Evolutionary conservation across 768 basidiomycete species (phyloP).

Genomic region (Leccinum barrowsii): DNA sequence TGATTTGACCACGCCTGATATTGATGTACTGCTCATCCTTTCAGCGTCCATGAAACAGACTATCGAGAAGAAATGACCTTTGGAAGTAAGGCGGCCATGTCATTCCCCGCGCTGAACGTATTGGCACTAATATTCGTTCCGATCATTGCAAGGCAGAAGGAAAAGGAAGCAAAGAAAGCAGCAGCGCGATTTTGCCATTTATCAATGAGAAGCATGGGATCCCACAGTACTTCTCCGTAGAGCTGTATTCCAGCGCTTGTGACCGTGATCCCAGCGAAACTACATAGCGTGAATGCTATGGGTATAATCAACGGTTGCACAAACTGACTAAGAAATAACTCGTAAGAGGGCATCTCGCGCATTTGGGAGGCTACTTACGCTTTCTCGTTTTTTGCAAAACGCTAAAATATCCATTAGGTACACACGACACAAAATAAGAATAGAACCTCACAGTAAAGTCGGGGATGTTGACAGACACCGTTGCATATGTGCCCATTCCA

Average conservation of each 20-base stretch:
- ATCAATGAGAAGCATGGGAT: slow-evolving; percentile 72
- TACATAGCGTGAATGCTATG: slow-evolving; percentile 69
- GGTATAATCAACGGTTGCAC: slow-evolving; percentile 77
- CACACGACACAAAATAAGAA: neutral
- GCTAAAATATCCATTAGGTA: slow-evolving; percentile 32
- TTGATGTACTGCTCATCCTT: slow-evolving; percentile 23
- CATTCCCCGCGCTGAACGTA: slow-evolving; percentile 71
- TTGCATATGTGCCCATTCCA: slow-evolving; percentile 70
- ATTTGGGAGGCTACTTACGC: slow-evolving; percentile 40
- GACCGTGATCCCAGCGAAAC: slow-evolving; percentile 77
- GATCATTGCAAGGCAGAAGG: slow-evolving; percentile 69
- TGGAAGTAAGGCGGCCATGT: slow-evolving; percentile 76
- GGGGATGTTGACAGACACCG: slow-evolving; percentile 75
- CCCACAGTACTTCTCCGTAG: slow-evolving; percentile 71
- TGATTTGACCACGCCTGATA: slow-evolving; percentile 28
- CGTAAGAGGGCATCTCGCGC: neutral
- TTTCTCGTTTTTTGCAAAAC: slow-evolving; percentile 69
- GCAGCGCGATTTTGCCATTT: slow-evolving; percentile 84
- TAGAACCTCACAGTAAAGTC: slow-evolving; percentile 61
- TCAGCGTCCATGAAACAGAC: slow-evolving; percentile 1
- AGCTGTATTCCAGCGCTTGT: slow-evolving; percentile 71
- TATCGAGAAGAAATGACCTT: slow-evolving; percentile 17
- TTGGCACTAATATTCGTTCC: slow-evolving; percentile 80
- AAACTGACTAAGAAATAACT: slow-evolving; percentile 48
- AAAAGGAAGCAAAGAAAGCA: slow-evolving; percentile 77